Evolutionary conservation across 1,284 basidiomycete genomes (phyloP).

Genomic region (Omphalotus olearius): DNA sequence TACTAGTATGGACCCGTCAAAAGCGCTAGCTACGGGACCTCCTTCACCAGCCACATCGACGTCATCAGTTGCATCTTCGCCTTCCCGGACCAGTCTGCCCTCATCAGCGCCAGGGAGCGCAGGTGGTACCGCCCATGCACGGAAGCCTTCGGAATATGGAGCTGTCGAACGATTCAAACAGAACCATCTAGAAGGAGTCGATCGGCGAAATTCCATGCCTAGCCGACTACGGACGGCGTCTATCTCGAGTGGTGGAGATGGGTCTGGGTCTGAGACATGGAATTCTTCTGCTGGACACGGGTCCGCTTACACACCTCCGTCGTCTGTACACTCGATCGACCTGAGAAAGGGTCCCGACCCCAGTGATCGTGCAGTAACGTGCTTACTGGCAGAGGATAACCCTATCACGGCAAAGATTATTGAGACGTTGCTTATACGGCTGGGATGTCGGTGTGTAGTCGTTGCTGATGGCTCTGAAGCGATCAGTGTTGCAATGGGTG

Average conservation of each 20-base stretch:
- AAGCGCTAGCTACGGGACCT: slow-evolving; percentile 58
- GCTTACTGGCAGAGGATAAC: slow-evolving; percentile 95
- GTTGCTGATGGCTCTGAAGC: slow-evolving; percentile 96
- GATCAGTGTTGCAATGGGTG: slow-evolving; percentile 94
- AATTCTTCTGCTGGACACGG: slow-evolving; percentile 50
- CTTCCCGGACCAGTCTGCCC: slow-evolving; percentile 69
- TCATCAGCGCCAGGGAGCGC: slow-evolving; percentile 68
- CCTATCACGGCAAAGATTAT: slow-evolving; percentile 96
- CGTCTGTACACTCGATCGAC: slow-evolving; percentile 76
- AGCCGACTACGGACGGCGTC: slow-evolving; percentile 86
- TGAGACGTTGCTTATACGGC: slow-evolving; percentile 86
- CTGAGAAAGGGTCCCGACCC: slow-evolving; percentile 66
- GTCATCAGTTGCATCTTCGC: slow-evolving; percentile 89
- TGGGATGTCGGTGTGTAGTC: slow-evolving; percentile 92
- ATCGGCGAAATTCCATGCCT: slow-evolving; percentile 84
- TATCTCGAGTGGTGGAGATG: slow-evolving; percentile 70
- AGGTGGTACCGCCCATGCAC: slow-evolving; percentile 47
- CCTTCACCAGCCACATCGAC: slow-evolving; percentile 91
- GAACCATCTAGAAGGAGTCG: slow-evolving; percentile 68
- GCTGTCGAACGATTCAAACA: slow-evolving; percentile 84
- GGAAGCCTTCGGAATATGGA: slow-evolving; percentile 83
- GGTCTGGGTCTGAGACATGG: slow-evolving; percentile 75
- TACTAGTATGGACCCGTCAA: slow-evolving; percentile 56
- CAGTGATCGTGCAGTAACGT: slow-evolving; percentile 79
- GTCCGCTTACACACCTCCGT: slow-evolving; percentile 63